Conservation (phyloP, 2,329 filamentous ascomycete genomes). For the Nigrospora oryzae region DNA sequence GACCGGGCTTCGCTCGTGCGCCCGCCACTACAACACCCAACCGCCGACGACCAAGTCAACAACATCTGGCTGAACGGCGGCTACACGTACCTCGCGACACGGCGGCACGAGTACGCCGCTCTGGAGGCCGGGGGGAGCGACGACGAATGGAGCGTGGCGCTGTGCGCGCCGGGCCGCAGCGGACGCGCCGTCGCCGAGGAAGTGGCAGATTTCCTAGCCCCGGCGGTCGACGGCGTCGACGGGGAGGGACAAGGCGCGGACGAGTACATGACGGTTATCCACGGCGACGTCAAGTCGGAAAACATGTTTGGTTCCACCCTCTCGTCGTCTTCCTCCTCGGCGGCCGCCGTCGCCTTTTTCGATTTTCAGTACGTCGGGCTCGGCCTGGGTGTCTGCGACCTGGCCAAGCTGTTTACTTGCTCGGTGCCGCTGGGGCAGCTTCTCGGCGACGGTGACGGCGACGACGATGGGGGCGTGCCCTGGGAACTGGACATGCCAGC, state of each 20-base stretch:
- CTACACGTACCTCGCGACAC: slow-evolving; percentile 60
- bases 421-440: slow-evolving; percentile 51
- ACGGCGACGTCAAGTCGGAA: slow-evolving; percentile 63
- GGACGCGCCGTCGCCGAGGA: slow-evolving; percentile 37
- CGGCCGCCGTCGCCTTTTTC: slow-evolving; percentile 51
- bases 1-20: slow-evolving; percentile 24
- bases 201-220: slow-evolving; percentile 41
- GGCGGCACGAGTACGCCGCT: slow-evolving; percentile 43
- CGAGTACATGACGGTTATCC: slow-evolving; percentile 47
- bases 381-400: slow-evolving; percentile 55
- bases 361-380: slow-evolving; percentile 63
- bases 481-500: slow-evolving; percentile 36
- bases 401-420: slow-evolving; percentile 60
- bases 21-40: slow-evolving; percentile 36
- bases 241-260: slow-evolving; percentile 3
- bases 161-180: slow-evolving; percentile 28
- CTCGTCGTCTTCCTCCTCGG: not conserved
- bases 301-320: slow-evolving; percentile 50
- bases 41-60: slow-evolving; percentile 9
- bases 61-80: slow-evolving; percentile 56
- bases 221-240: slow-evolving; percentile 22
- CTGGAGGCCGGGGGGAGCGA: slow-evolving; percentile 36
- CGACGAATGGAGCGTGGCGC: slow-evolving; percentile 41
- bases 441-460: slow-evolving; percentile 10
- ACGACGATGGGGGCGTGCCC: slow-evolving; percentile 15